Base-by-base conservation (phyloP, 371 early-diverging fungal species). In the Umbelopsis sp. region DNA sequence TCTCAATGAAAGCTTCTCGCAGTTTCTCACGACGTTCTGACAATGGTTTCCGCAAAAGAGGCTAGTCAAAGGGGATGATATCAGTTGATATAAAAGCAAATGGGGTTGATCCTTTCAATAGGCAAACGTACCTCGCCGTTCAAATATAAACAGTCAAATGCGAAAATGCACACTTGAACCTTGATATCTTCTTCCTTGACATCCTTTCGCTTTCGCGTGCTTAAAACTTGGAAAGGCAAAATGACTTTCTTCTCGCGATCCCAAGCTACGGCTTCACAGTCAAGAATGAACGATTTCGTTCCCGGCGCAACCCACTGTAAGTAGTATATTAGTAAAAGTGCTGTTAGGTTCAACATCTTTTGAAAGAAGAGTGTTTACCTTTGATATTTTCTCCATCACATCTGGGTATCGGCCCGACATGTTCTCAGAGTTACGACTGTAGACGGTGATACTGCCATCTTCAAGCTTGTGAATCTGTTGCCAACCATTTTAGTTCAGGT, bases 191-290 rank as follows among this genome's bases (percentile, higher is more conserved):
- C 92, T 68, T 92, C 90, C 29, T 90, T 87, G 32, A 94, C 98
- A 75, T 97, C 98, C 89, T 97, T 92, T 52, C 99, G 88, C 78
- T 99, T 99, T 65, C 99, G 90, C 8, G 99, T 99, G 75, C 94
- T 96, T 46, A 99, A 79, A 1, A 96, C 92, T 80, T 99, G 99
- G 83, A 99, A 99, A 16, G 99, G 98, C 50, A 98, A 82, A 65
- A 99, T 98, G 67, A 89, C 88, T 32, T 94, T 80, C 63, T 91
- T 90, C 65, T 87, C 88, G 18, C 76, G 71, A 76, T 99, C 99
- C 96, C 98, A 99, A 11, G 99, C 99, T 2, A 99, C 99, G 8
- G 97, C 97, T 79, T 99, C 99, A 75, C 98, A 97, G 78, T 99
- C 99, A 24, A 99, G 76, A 41, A 99, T 97, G 84, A 97, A 99